Evolutionary conservation across 1,139 yeast genomes (phyloP).

Genomic region (Yamadazyma mexicana): DNA sequence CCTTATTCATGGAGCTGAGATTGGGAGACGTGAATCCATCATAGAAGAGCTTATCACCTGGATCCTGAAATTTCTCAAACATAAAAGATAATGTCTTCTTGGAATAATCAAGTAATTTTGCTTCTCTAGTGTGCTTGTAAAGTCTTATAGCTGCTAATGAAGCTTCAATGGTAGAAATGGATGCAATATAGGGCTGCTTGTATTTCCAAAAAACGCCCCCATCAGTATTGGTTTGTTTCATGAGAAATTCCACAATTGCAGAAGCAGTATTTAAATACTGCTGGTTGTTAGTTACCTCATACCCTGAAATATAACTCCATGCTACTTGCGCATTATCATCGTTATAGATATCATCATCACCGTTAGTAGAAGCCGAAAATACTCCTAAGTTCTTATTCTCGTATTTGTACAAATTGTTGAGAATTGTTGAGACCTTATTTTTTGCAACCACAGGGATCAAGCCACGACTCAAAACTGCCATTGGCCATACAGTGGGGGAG

Average conservation of each 20-base stretch:
- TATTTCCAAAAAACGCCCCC: slow-evolving; percentile 35
- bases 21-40: slow-evolving; percentile 27
- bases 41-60: slow-evolving; percentile 25
- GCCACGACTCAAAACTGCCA: slow-evolving; percentile 25
- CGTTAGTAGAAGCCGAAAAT: slow-evolving; percentile 28
- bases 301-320: slow-evolving; percentile 32
- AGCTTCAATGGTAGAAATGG: slow-evolving; percentile 35
- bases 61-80: slow-evolving; percentile 28
- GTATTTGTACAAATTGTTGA: slow-evolving; percentile 15
- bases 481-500: slow-evolving; percentile 24
- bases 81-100: slow-evolving; percentile 24
- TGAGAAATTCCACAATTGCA: slow-evolving; percentile 12
- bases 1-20: slow-evolving; percentile 42
- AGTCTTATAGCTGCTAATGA: slow-evolving; percentile 33
- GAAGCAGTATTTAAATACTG: slow-evolving; percentile 20
- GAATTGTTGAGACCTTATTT: slow-evolving; percentile 13
- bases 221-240: slow-evolving; percentile 21
- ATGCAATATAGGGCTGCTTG: slow-evolving; percentile 26
- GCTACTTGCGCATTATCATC: slow-evolving; percentile 37
- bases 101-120: slow-evolving; percentile 23
- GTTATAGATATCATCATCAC: slow-evolving; percentile 28
- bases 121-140: slow-evolving; percentile 22
- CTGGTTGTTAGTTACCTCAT: slow-evolving; percentile 16
- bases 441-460: slow-evolving; percentile 8
- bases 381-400: slow-evolving; percentile 18